Conservation (phyloP, 192 early-diverging fungal genomes). For the Cetraspora pellucida region DNA sequence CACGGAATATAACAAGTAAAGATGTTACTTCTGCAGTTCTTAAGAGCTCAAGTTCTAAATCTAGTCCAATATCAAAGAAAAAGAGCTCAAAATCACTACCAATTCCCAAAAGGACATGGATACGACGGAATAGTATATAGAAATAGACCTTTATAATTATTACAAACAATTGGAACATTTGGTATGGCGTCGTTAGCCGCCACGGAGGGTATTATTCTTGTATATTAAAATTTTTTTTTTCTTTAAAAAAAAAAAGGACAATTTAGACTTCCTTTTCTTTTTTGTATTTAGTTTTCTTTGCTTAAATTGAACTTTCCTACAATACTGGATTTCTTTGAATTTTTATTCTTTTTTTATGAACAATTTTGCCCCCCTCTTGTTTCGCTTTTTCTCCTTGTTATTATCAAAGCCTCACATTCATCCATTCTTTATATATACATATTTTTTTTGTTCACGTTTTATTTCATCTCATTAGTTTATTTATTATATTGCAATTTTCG, state of each 20-base stretch:
- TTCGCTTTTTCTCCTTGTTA: no score
- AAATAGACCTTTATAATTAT: not conserved
- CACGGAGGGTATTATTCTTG: slow-evolving; percentile 1
- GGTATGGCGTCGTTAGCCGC: not conserved
- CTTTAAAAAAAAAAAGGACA: slow-evolving; percentile 2
- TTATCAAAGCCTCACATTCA: no score
- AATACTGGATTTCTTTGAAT: no score
- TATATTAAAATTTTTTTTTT: slow-evolving; percentile 8
- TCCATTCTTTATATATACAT: no score
- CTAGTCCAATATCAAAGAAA: slow-evolving; percentile 19
- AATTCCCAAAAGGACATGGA: not conserved
- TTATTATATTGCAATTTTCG: no score
- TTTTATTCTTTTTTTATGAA: no score
- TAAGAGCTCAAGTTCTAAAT: slow-evolving; percentile 8
- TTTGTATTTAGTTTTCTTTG: slow-evolving; percentile 7
- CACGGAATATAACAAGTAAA: not conserved
- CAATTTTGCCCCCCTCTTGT: no score
- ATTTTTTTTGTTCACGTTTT: no score
- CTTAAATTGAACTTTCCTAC: no score
- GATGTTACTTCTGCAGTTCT: not conserved
- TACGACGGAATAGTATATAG: slow-evolving; percentile 33
- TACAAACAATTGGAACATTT: slow-evolving; percentile 9
- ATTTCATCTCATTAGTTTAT: no score
- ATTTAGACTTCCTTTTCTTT: not conserved
- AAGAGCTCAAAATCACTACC: slow-evolving; percentile 8